Evolutionary conservation across 2,329 filamentous ascomycete species (phyloP).

Genomic region (Cyclaneusma minus): DNA sequence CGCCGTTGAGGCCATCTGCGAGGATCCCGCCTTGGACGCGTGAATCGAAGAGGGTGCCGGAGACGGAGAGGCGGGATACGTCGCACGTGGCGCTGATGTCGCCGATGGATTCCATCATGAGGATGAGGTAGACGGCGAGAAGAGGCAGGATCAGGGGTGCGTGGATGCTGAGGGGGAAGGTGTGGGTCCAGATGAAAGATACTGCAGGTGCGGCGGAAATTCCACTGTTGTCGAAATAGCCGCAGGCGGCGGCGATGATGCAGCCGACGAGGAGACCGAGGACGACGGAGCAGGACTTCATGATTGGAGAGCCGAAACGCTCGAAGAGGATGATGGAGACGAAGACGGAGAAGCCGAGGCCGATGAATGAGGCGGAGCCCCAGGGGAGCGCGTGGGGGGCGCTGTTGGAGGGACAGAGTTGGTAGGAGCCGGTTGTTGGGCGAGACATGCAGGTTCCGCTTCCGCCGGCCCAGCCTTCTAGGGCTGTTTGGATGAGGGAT

Average conservation of each 20-base stretch:
- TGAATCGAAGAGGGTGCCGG: slow-evolving; percentile 56
- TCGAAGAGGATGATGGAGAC: slow-evolving; percentile 67
- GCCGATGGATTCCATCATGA: slow-evolving; percentile 66
- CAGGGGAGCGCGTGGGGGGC: slow-evolving; percentile 61
- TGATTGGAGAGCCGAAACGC: slow-evolving; percentile 67
- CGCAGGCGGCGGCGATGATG: slow-evolving; percentile 61
- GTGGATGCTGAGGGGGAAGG: slow-evolving; percentile 58
- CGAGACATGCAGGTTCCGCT: slow-evolving; percentile 38
- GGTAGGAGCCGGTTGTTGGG: slow-evolving; percentile 35
- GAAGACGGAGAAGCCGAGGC: slow-evolving; percentile 68
- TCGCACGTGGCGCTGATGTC: slow-evolving; percentile 73
- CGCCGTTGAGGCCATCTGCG: slow-evolving; percentile 61
- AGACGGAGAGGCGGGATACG: slow-evolving; percentile 60
- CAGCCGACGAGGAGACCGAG: slow-evolving; percentile 62
- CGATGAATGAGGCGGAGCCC: slow-evolving; percentile 67
- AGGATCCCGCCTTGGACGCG: slow-evolving; percentile 67
- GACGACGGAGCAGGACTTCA: slow-evolving; percentile 68
- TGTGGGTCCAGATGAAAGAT: slow-evolving; percentile 68
- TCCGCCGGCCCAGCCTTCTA: slow-evolving; percentile 67
- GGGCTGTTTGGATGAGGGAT: slow-evolving; percentile 53
- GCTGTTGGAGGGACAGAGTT: slow-evolving; percentile 48
- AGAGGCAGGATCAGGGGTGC: slow-evolving; percentile 59
- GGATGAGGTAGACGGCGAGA: slow-evolving; percentile 54
- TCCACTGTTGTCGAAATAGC: slow-evolving; percentile 60
- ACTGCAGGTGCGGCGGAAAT: slow-evolving; percentile 57